These are phyloP conservation scores for Glonium stellatum DNA, from an alignment of 495 filamentous ascomycete genomes.

Conservation along the genomic window DNA sequence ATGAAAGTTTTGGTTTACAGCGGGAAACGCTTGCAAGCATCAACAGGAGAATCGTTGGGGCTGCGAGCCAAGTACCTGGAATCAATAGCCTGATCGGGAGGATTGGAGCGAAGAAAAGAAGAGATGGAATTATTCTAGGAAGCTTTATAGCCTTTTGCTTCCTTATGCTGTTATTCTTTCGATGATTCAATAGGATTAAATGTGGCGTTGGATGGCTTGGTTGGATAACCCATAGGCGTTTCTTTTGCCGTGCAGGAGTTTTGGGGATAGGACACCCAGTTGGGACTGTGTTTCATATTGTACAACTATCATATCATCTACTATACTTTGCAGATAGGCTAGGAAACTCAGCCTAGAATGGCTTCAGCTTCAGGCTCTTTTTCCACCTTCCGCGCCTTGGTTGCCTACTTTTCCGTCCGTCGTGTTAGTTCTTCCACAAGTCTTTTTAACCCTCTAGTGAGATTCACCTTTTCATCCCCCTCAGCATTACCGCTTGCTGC, in stretches of 20 bases:
- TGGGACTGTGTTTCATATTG: constrained; percentile 4
- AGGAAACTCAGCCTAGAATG: constrained; percentile 14
- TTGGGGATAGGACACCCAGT: neutral
- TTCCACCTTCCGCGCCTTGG: constrained; percentile 11
- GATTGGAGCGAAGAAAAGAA: constrained; percentile 90
- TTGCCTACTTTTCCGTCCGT: constrained; percentile 1
- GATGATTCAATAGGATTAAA: constrained; percentile 38
- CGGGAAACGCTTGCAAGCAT: constrained; percentile 78
- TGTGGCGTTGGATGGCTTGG: constrained; percentile 16
- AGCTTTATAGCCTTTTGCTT: constrained; percentile 86
- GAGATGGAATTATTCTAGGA: constrained; percentile 91
- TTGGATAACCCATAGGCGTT: constrained; percentile 15
- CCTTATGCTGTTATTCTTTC: constrained; percentile 75
- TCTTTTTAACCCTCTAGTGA: constrained; percentile 62
- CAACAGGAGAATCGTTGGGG: constrained; percentile 78
- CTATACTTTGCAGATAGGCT: neutral
- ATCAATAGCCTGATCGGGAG: constrained; percentile 88
- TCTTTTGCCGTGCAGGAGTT: neutral
- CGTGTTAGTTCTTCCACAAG: constrained; percentile 40
- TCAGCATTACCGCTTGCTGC: constrained; percentile 77
- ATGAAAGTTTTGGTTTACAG: constrained; percentile 83
- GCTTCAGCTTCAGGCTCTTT: constrained; percentile 17
- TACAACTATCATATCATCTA: constrained; percentile 8
- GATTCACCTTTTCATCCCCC: constrained; percentile 58
- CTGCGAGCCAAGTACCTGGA: constrained; percentile 83